These are phyloP conservation scores for Candida endomychidarum DNA, from an alignment of 805 yeast species.

Conservation along the genomic window DNA sequence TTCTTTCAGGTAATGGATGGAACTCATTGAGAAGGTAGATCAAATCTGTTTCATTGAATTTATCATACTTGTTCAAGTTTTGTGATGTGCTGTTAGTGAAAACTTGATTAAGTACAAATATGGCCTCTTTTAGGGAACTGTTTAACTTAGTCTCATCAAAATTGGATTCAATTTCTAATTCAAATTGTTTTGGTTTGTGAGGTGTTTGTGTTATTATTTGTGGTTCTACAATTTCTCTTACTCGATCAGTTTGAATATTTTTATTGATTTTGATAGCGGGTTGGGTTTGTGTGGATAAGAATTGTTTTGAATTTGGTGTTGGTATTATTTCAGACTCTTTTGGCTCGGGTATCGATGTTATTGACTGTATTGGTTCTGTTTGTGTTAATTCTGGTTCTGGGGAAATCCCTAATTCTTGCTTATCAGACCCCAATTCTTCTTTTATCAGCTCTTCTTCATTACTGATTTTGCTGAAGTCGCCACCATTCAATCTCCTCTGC, in stretches of 20 bases:
- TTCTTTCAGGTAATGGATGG: slow-evolving; percentile 3
- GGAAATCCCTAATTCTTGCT: not conserved
- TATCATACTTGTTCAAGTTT: slow-evolving; percentile 5
- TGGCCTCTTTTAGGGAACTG: slow-evolving; percentile 21
- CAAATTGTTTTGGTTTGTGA: slow-evolving; percentile 4
- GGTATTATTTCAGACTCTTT: too few relatives aligned
- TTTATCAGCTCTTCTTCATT: too few relatives aligned
- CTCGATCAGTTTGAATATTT: slow-evolving; percentile 10
- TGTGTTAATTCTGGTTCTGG: not conserved
- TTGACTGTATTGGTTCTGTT: not conserved
- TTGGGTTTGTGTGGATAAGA: not conserved
- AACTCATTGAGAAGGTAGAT: not conserved
- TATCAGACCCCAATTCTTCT: too few relatives aligned
- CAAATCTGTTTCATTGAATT: not conserved
- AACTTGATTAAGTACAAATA: slow-evolving; percentile 24
- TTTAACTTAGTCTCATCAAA: slow-evolving; percentile 22
- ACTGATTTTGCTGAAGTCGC: too few relatives aligned
- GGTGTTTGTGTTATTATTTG: slow-evolving; percentile 4
- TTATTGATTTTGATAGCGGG: slow-evolving; percentile 11
- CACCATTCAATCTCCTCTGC: slow-evolving; percentile 17
- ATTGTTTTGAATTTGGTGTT: too few relatives aligned
- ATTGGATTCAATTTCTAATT: slow-evolving; percentile 7
- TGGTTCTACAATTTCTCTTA: not conserved
- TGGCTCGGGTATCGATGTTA: too few relatives aligned
- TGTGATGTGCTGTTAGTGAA: slow-evolving; percentile 1